Evolutionary conservation across 1,284 basidiomycete genomes (phyloP).

Genomic region (Boletus sp.): DNA sequence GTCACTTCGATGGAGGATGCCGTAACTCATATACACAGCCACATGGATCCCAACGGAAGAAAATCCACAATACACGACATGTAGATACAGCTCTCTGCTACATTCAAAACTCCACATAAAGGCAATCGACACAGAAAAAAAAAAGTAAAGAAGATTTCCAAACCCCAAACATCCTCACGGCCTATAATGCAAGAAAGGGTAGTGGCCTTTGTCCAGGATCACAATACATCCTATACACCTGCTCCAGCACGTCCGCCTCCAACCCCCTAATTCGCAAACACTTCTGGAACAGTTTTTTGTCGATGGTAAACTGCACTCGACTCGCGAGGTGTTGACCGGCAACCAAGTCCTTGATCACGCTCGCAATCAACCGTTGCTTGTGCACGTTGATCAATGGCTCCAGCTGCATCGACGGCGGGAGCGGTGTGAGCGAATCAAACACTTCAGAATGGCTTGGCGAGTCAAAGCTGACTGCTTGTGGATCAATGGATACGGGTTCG

Average conservation of each 20-base stretch:
- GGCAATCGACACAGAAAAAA: background rate
- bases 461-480: constrained; percentile 62
- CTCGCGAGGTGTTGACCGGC: constrained; percentile 81
- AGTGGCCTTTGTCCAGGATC: constrained; percentile 25
- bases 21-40: too few relatives aligned
- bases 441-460: constrained; percentile 74
- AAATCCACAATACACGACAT: constrained; percentile 24
- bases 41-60: too few relatives aligned
- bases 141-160: background rate
- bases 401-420: constrained; percentile 76
- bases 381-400: constrained; percentile 87
- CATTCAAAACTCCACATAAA: constrained; percentile 16
- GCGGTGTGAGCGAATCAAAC: constrained; percentile 68
- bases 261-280: constrained; percentile 74
- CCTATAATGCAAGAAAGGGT: constrained; percentile 29
- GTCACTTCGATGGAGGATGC: too few relatives aligned
- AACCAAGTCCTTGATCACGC: constrained; percentile 75
- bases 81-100: constrained; percentile 27
- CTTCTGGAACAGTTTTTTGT: constrained; percentile 73
- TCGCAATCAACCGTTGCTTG: constrained; percentile 81
- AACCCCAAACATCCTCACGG: background rate
- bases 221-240: constrained; percentile 46
- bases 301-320: constrained; percentile 67
- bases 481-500: constrained; percentile 66
- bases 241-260: constrained; percentile 54